These are phyloP conservation scores for Adansonia grandidieri DNA, from an alignment of 441 rosid species.

Conservation along the genomic window DNA sequence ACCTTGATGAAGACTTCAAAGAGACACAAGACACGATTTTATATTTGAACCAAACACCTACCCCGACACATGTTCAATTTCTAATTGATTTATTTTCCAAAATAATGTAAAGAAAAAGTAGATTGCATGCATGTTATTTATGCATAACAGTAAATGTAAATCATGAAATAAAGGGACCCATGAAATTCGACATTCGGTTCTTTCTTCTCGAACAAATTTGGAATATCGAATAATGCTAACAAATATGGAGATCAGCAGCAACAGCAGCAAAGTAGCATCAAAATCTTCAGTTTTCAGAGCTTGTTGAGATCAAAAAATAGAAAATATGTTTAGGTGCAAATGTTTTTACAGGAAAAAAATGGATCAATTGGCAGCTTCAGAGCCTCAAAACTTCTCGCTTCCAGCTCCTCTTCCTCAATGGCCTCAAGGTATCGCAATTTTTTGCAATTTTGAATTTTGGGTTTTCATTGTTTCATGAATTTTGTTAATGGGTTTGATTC, in stretches of 20 bases:
- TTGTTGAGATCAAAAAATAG: neutral
- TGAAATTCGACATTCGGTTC: neutral
- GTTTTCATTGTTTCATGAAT: neutral
- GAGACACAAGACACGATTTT: neutral
- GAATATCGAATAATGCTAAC: slow-evolving; percentile 13
- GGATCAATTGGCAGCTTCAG: slow-evolving; percentile 32
- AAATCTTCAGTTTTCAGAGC: neutral
- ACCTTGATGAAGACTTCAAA: neutral
- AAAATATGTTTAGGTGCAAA: slow-evolving; percentile 52
- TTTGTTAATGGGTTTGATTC: neutral
- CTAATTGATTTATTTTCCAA: neutral
- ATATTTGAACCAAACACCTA: neutral
- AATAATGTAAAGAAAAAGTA: neutral
- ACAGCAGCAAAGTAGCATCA: neutral
- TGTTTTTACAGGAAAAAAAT: slow-evolving; percentile 48
- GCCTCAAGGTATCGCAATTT: slow-evolving; percentile 55
- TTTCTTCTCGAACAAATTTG: neutral
- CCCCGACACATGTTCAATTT: neutral
- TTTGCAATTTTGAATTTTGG: neutral
- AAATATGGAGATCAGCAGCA: neutral
- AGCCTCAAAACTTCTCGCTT: slow-evolving; percentile 55
- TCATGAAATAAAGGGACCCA: neutral
- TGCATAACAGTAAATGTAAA: too few species aligned
- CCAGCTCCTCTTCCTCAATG: slow-evolving; percentile 65
- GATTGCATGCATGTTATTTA: neutral